Evolutionary conservation across 805 yeast species (phyloP), one percentile per base, ranked within the genome.

Genomic region (Candida vaughaniae): DNA sequence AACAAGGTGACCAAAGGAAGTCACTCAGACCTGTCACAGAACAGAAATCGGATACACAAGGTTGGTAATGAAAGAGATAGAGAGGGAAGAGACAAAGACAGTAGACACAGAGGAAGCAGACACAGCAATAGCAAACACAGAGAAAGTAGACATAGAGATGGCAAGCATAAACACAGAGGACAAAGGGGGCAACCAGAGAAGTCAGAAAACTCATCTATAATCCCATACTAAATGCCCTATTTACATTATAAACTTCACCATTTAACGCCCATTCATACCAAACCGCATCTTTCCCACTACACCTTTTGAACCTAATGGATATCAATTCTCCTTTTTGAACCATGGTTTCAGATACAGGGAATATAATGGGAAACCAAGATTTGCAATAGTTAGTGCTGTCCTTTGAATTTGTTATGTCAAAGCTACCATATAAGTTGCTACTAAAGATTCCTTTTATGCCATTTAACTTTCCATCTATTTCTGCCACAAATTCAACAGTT

Each of bases 391-490:
- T 15, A 4, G 25, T 47, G 2, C 35, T 27, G 7, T 80, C 79
- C 22, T 63, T 58, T 11, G 73, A 80, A 19, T 83, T 74, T 7
- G 38, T 34, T 4, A 85, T 62, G 6, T 53, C 53, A 16, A 80
- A 64, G 31, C 78, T 82, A 1, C 72, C 75, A 54, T 79, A 85
- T n/a, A 89, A 66, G 2, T 60, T 73, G 0, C 93, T 80, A n/a
- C 70, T 71, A 51, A 90, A 90, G 51, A 68, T 80, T 0, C 96
- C 96, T 3, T 78, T 64, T 23, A 89, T 55, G 0, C 91, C 96
- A 55, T 87, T 90, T 3, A 86, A 56, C 14, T 71, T 72, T 2
- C 83, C 75, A 36, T 73, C 68, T 22, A 71, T 59, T 11, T 68
- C 64, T 5, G 75, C 64, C 33, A 64, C 62, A 42, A 82, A 72